Percentiles rank a stretch among this genome's conserved stretches.
Evolutionary conservation across 345 rosid genomes (phyloP).

Genomic region (Jatropha curcas): DNA sequence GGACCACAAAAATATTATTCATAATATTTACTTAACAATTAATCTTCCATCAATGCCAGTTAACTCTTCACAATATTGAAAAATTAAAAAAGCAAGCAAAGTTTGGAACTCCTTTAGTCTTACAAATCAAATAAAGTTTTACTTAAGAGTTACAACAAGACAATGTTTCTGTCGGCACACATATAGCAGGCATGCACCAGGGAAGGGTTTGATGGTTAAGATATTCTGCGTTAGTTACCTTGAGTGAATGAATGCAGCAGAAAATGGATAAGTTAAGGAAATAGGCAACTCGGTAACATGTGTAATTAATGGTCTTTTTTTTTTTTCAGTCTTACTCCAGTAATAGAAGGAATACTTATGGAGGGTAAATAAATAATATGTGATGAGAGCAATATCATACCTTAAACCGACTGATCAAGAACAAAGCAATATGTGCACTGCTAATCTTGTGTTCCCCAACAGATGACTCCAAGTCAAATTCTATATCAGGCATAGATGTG

Average conservation of each 20-base stretch:
- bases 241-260: neutral
- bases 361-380: neutral
- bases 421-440: constrained; percentile 61
- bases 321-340: neutral
- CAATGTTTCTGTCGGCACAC: neutral
- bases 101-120: too few species aligned
- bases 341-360: neutral
- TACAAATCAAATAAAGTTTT: too few species aligned
- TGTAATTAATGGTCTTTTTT: neutral
- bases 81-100: too few species aligned
- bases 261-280: neutral
- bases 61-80: too few species aligned
- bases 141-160: neutral
- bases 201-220: neutral
- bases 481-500: constrained; percentile 86
- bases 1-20: too few species aligned
- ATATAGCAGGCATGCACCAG: neutral
- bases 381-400: constrained; percentile 36
- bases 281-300: neutral
- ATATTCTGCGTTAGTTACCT: neutral
- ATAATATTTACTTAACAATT: too few species aligned
- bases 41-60: too few species aligned
- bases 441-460: constrained; percentile 88
- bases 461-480: constrained; percentile 69
- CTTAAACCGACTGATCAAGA: constrained; percentile 80